Evolutionary conservation across 345 rosid species (phyloP).

Genomic region (Bruguiera sexangula): DNA sequence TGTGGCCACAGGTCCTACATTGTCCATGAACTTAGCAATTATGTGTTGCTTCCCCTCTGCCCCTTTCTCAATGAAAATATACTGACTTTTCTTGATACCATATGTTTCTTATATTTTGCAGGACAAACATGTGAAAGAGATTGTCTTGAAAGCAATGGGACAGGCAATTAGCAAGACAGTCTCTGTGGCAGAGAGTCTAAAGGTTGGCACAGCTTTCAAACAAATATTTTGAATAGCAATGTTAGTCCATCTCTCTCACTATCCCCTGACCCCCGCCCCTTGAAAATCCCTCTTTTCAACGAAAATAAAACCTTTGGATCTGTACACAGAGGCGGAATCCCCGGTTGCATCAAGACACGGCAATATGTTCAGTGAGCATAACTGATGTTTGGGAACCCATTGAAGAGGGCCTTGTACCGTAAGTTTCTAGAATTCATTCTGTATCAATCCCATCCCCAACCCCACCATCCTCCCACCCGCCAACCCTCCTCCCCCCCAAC

Average conservation of each 20-base stretch:
- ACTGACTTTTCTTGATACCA: background rate
- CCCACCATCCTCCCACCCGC: no score
- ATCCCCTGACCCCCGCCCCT: no score
- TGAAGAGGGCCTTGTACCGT: conserved; percentile 96
- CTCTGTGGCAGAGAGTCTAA: conserved; percentile 70
- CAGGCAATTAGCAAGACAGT: conserved; percentile 93
- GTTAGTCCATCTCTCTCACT: background rate
- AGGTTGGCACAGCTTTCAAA: conserved; percentile 40
- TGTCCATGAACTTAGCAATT: background rate
- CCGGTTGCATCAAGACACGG: conserved; percentile 80
- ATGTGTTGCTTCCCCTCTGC: background rate
- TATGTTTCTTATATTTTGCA: conserved; percentile 15
- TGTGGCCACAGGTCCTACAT: no score
- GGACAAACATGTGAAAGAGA: conserved; percentile 66
- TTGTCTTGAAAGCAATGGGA: conserved; percentile 94
- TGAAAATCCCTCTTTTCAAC: no score
- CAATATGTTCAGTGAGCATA: conserved; percentile 82
- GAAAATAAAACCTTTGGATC: background rate
- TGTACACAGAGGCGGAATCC: conserved; percentile 64
- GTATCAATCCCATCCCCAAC: background rate
- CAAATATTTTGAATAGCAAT: background rate
- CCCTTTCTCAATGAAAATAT: background rate
- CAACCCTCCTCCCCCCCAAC: no score
- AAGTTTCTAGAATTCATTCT: conserved; percentile 26
- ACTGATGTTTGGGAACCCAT: conserved; percentile 96